Evolutionary conservation across 306 rosid species (phyloP).

Genomic region (Quercus dentata): DNA sequence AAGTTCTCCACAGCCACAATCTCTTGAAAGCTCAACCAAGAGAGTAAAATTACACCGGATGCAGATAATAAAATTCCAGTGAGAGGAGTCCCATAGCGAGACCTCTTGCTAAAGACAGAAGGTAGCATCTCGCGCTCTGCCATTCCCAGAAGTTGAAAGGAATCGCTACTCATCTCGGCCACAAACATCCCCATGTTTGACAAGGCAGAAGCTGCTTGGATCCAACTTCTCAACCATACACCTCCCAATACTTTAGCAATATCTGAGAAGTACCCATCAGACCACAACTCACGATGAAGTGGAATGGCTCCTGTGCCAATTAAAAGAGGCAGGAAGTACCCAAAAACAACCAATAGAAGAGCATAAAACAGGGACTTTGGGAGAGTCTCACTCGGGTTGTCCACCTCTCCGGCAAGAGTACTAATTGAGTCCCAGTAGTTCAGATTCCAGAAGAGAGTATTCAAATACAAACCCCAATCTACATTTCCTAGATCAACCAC

Average conservation of each 20-base stretch:
- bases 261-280: constrained; percentile 67
- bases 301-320: constrained; percentile 57
- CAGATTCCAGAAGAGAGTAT: constrained; percentile 71
- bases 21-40: constrained; percentile 77
- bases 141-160: constrained; percentile 75
- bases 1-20: constrained; percentile 67
- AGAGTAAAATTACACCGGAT: constrained; percentile 54
- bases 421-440: constrained; percentile 74
- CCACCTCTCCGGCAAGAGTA: constrained; percentile 64
- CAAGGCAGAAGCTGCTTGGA: constrained; percentile 60
- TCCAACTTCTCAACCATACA: constrained; percentile 57
- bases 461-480: constrained; percentile 59
- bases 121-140: constrained; percentile 68
- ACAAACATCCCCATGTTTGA: constrained; percentile 78
- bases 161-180: constrained; percentile 73
- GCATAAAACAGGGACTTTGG: constrained; percentile 62
- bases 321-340: constrained; percentile 57
- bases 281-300: constrained; percentile 40
- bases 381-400: constrained; percentile 52
- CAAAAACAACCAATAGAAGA: constrained; percentile 45
- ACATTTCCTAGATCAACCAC: constrained; percentile 39
- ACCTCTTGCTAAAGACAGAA: constrained; percentile 50
- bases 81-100: constrained; percentile 52
- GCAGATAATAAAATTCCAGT: constrained; percentile 64
- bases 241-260: constrained; percentile 54